Percentiles rank a stretch among this genome's conserved stretches.
Conservation (phyloP, 2,329 filamentous ascomycete genomes). For the Aspergillus fructus region DNA sequence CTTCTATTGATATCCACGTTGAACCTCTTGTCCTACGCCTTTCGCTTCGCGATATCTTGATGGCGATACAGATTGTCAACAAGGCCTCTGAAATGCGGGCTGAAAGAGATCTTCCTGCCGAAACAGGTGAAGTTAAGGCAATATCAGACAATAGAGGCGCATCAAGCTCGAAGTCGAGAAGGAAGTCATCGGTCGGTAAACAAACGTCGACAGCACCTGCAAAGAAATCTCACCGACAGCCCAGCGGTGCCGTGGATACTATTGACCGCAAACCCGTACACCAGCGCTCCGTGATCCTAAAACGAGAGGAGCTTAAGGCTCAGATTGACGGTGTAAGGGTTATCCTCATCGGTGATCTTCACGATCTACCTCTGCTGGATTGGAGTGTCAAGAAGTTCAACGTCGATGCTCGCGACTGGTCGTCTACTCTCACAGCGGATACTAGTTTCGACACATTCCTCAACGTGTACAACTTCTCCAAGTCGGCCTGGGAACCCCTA, state of each 20-base stretch:
- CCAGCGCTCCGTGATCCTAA: slow-evolving; percentile 55
- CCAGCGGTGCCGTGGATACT: slow-evolving; percentile 40
- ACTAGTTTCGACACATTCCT: slow-evolving; percentile 90
- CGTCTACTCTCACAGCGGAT: slow-evolving; percentile 79
- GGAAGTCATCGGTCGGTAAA: slow-evolving; percentile 51
- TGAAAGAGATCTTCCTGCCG: slow-evolving; percentile 45
- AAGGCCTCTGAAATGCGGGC: slow-evolving; percentile 84
- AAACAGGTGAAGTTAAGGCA: slow-evolving; percentile 55
- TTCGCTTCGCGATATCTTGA: slow-evolving; percentile 88
- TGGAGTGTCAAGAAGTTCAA: slow-evolving; percentile 89
- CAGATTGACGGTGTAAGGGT: slow-evolving; percentile 85
- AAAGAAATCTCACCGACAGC: slow-evolving; percentile 47
- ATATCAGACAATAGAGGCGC: slow-evolving; percentile 44
- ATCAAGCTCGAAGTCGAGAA: slow-evolving; percentile 40
- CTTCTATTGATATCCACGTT: slow-evolving; percentile 80
- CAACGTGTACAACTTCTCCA: slow-evolving; percentile 98
- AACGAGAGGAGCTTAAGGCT: slow-evolving; percentile 79
- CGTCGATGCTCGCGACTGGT: slow-evolving; percentile 86
- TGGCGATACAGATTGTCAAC: slow-evolving; percentile 88
- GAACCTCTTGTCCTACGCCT: slow-evolving; percentile 88
- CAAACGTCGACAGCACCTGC: slow-evolving; percentile 44
- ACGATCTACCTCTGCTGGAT: slow-evolving; percentile 93
- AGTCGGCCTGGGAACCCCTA: slow-evolving; percentile 95
- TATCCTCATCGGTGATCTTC: slow-evolving; percentile 90
- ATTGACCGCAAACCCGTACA: slow-evolving; percentile 37